Percentiles rank a stretch among this genome's conserved stretches.
Evolutionary conservation across 2,329 filamentous ascomycete species (phyloP).

Genomic region (Talaromyces marneffei): DNA sequence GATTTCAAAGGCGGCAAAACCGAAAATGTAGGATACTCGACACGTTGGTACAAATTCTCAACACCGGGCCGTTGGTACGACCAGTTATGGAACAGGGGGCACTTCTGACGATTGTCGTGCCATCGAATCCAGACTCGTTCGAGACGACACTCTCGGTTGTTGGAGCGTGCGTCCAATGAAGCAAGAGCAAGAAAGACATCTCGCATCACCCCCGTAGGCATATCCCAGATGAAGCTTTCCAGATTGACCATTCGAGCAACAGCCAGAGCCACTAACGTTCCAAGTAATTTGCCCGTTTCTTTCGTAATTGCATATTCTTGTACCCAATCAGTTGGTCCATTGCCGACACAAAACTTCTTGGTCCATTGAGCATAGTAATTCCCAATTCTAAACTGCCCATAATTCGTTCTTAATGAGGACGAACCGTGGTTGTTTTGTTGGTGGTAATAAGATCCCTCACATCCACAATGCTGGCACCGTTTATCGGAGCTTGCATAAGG

Average conservation of each 20-base stretch:
- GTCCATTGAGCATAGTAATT: slow-evolving; percentile 76
- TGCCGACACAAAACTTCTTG: slow-evolving; percentile 77
- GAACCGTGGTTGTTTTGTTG: neutral
- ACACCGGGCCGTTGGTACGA: slow-evolving; percentile 26
- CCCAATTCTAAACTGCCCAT: slow-evolving; percentile 45
- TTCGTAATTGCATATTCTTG: slow-evolving; percentile 76
- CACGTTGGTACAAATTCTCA: slow-evolving; percentile 49
- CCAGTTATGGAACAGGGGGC: slow-evolving; percentile 13
- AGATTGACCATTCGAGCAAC: slow-evolving; percentile 77
- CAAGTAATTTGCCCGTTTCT: slow-evolving; percentile 83
- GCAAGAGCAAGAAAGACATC: slow-evolving; percentile 76
- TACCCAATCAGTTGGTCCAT: slow-evolving; percentile 72
- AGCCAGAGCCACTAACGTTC: slow-evolving; percentile 70
- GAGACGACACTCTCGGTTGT: slow-evolving; percentile 57
- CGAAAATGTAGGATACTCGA: slow-evolving; percentile 76
- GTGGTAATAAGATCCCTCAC: slow-evolving; percentile 20
- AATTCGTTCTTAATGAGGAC: slow-evolving; percentile 5
- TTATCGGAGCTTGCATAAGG: slow-evolving; percentile 30
- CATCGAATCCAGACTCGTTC: slow-evolving; percentile 74
- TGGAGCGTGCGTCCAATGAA: slow-evolving; percentile 59
- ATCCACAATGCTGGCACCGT: slow-evolving; percentile 29
- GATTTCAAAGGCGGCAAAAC: slow-evolving; percentile 69
- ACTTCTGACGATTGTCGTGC: slow-evolving; percentile 65
- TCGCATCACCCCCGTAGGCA: slow-evolving; percentile 76
- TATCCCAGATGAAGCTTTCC: slow-evolving; percentile 80